Percentiles rank a stretch among this genome's conserved stretches.
These are phyloP conservation scores for Mikania micrantha DNA, from an alignment of 129 eudicot genomes.

Conservation along the genomic window DNA sequence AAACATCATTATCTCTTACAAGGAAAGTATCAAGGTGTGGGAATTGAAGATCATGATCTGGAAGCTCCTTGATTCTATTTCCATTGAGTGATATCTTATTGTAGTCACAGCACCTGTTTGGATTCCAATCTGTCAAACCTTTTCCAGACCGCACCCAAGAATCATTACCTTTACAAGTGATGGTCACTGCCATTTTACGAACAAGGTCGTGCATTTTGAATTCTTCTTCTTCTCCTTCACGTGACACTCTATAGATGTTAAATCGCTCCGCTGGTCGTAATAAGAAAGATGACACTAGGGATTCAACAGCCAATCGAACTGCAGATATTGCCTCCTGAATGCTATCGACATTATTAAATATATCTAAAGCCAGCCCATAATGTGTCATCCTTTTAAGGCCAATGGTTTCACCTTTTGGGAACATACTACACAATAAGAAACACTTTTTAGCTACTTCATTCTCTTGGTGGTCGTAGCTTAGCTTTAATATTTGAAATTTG, in stretches of 20 bases:
- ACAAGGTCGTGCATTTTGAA: constrained; percentile 19
- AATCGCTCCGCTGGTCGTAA: not conserved
- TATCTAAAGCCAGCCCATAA: constrained; percentile 1
- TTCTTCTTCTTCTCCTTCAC: not conserved
- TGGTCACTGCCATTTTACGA: constrained; percentile 11
- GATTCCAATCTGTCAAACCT: constrained; percentile 10
- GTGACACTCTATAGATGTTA: too few species aligned
- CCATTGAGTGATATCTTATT: constrained; percentile 3
- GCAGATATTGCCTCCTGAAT: constrained; percentile 1
- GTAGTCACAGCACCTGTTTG: not conserved
- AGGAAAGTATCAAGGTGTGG: constrained; percentile 2
- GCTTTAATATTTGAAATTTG: too few species aligned
- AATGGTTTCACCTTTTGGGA: not conserved
- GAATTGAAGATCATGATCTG: not conserved
- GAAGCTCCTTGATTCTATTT: not conserved
- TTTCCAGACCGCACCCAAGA: not conserved
- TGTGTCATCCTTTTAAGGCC: not conserved
- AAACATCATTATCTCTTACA: not conserved
- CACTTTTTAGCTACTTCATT: not conserved
- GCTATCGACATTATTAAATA: not conserved
- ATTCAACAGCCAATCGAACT: not conserved
- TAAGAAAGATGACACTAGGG: not conserved
- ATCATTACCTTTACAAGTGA: not conserved
- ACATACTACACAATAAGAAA: constrained; percentile 17
- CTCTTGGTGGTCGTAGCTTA: constrained; percentile 16